Evolutionary conservation across 2,329 filamentous ascomycete genomes (phyloP).

Genomic region (Pochonia chlamydosporia): DNA sequence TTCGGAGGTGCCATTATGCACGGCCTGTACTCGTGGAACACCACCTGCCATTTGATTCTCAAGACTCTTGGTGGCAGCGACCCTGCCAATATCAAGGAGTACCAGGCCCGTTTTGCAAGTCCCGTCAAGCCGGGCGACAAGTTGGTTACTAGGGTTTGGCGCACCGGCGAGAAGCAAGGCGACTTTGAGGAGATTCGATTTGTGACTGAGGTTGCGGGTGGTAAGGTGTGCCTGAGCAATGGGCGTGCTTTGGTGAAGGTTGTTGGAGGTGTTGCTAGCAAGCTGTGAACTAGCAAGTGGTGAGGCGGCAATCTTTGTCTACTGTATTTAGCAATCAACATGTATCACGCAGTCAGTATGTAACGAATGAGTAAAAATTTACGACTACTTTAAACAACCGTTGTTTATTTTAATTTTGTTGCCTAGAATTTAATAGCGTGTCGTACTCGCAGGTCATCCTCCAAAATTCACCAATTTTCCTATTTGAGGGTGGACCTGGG

Average conservation of each 20-base stretch:
- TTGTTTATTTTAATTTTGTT: not conserved
- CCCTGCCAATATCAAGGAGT: conserved; percentile 77
- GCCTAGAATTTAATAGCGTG: not conserved
- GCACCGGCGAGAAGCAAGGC: conserved; percentile 58
- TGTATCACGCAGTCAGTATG: not conserved
- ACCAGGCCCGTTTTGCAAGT: conserved; percentile 80
- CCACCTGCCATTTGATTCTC: conserved; percentile 66
- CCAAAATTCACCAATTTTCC: not conserved
- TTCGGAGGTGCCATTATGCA: conserved; percentile 88
- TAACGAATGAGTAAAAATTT: not conserved
- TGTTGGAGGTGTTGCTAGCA: conserved; percentile 50
- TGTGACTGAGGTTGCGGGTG: conserved; percentile 67
- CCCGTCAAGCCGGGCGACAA: conserved; percentile 81
- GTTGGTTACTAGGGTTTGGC: conserved; percentile 77
- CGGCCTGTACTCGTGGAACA: conserved; percentile 84
- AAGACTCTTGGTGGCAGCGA: conserved; percentile 69
- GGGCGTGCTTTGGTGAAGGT: conserved; percentile 73
- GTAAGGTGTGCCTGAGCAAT: conserved; percentile 83
- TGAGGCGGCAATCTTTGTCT: not conserved
- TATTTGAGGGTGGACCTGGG: not conserved
- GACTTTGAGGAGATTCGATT: conserved; percentile 81
- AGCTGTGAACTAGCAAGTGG: conserved; percentile 43
- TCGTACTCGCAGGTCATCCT: not conserved
- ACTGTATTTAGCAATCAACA: not conserved
- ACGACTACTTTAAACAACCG: not conserved